Evolutionary conservation across 2,329 filamentous ascomycete species (phyloP).

Genomic region (Fusarium oxysporum): DNA sequence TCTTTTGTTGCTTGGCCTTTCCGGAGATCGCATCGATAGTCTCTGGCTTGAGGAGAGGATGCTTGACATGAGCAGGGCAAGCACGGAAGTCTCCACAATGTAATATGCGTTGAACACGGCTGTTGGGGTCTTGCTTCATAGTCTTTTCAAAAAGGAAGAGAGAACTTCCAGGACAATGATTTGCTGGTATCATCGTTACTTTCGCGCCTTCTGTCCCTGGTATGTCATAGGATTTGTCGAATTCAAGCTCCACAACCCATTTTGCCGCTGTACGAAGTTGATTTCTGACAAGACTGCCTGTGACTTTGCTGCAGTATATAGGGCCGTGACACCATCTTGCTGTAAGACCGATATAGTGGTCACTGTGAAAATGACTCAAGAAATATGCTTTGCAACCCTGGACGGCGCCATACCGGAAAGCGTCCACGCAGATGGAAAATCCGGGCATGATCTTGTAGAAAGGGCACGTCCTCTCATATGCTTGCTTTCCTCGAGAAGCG

Average conservation of each 20-base stretch:
- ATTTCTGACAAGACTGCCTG: constrained; percentile 86
- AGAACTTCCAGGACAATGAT: constrained; percentile 96
- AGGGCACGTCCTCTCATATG: constrained; percentile 90
- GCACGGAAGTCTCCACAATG: constrained; percentile 98
- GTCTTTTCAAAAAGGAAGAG: constrained; percentile 91
- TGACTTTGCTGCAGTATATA: constrained; percentile 96
- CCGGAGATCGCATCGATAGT: constrained; percentile 76
- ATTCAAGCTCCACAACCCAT: constrained; percentile 87
- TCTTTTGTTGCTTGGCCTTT: constrained; percentile 81
- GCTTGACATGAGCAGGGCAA: constrained; percentile 83
- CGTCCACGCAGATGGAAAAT: constrained; percentile 93
- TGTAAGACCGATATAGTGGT: constrained; percentile 94
- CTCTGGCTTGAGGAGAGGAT: constrained; percentile 84
- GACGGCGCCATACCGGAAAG: constrained; percentile 94
- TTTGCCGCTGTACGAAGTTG: constrained; percentile 88
- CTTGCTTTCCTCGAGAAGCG: constrained; percentile 83
- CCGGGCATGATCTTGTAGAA: constrained; percentile 99
- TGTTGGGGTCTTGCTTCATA: constrained; percentile 68
- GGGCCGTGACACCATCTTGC: constrained; percentile 91
- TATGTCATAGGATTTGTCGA: constrained; percentile 82
- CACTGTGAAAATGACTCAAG: constrained; percentile 96
- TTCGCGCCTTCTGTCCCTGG: constrained; percentile 84
- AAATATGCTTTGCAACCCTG: constrained; percentile 95
- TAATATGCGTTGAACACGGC: constrained; percentile 80
- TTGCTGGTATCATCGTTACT: constrained; percentile 95